Percentiles rank a stretch among this genome's conserved stretches.
These are phyloP conservation scores for Aureococcus anophagefferens DNA, from an alignment of 108 stramenopile genomes.

Conservation along the genomic window DNA sequence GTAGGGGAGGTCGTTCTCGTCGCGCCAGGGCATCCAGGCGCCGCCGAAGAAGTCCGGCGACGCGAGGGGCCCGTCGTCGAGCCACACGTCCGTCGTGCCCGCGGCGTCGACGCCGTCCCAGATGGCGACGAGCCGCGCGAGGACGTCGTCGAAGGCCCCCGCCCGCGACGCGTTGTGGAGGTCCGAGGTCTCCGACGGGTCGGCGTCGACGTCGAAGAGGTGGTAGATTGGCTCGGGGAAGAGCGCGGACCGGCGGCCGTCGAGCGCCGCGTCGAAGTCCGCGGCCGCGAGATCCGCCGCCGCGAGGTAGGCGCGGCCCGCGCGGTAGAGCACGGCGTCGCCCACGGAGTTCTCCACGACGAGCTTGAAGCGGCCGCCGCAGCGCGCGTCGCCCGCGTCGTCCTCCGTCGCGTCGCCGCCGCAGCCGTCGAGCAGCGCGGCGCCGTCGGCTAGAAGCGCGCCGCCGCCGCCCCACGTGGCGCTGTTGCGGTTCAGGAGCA, in stretches of 20 bases:
- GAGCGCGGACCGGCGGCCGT: no score
- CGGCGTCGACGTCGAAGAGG: constrained; percentile 16
- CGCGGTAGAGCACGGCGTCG: constrained; percentile 16
- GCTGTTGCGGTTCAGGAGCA: constrained; percentile 25
- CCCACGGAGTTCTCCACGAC: constrained; percentile 14
- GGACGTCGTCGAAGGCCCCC: constrained; percentile 8
- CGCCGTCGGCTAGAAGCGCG: constrained; percentile 18
- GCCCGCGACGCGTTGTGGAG: no score
- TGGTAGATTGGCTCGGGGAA: no score
- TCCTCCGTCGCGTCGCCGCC: no score
- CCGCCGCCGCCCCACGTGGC: constrained; percentile 19
- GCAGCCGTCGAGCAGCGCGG: no score
- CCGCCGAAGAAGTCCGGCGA: constrained; percentile 3
- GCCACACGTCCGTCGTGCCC: constrained; percentile 9
- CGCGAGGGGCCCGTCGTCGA: constrained; percentile 24
- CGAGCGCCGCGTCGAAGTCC: constrained; percentile 1
- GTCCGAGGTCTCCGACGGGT: constrained; percentile 13
- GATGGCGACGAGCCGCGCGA: constrained; percentile 4
- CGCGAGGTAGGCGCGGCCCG: constrained; percentile 10
- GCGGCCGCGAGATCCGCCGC: background rate
- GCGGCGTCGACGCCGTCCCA: constrained; percentile 5
- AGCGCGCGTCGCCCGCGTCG: no score
- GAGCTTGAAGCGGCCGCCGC: constrained; percentile 24
- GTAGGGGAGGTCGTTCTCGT: no score
- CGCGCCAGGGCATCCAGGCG: constrained; percentile 20